Evolutionary conservation across 2,329 filamentous ascomycete species (phyloP).

Genomic region (Talaromyces islandicus): DNA sequence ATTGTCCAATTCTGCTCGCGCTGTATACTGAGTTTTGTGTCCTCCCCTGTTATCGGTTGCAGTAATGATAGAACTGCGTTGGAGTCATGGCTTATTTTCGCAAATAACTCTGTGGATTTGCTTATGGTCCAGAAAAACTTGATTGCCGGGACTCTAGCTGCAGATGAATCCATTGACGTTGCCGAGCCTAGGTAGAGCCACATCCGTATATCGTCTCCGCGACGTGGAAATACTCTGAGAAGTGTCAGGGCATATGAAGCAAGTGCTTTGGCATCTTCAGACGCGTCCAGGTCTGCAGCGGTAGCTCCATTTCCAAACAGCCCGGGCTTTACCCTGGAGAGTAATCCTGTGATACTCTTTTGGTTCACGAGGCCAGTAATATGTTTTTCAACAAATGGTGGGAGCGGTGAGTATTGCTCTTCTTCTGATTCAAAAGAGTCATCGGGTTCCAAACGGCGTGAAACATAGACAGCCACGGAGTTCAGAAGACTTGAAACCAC

Average conservation of each 20-base stretch:
- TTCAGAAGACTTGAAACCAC: constrained; percentile 53
- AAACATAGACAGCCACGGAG: constrained; percentile 51
- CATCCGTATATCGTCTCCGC: constrained; percentile 88
- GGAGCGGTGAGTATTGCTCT: constrained; percentile 25
- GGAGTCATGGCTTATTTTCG: constrained; percentile 51
- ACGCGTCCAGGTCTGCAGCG: constrained; percentile 27
- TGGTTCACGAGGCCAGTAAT: constrained; percentile 68
- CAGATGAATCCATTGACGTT: constrained; percentile 27
- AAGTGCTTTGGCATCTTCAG: constrained; percentile 63
- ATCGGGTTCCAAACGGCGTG: constrained; percentile 42
- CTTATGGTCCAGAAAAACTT: constrained; percentile 79
- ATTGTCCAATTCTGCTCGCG: constrained; percentile 75
- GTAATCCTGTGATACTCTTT: constrained; percentile 62
- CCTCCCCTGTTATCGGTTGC: constrained; percentile 36
- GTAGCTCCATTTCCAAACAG: background rate
- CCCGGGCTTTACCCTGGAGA: constrained; percentile 38
- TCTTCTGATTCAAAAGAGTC: constrained; percentile 23
- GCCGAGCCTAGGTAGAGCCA: constrained; percentile 77
- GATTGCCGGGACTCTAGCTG: constrained; percentile 56
- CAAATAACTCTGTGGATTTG: constrained; percentile 52
- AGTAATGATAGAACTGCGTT: constrained; percentile 54
- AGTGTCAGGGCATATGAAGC: constrained; percentile 84
- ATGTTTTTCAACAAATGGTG: constrained; percentile 57
- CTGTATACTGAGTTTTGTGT: constrained; percentile 29
- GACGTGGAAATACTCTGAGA: constrained; percentile 73